Base-by-base conservation (phyloP, 23 red algal genomes). In the Gracilaria gracilis region DNA sequence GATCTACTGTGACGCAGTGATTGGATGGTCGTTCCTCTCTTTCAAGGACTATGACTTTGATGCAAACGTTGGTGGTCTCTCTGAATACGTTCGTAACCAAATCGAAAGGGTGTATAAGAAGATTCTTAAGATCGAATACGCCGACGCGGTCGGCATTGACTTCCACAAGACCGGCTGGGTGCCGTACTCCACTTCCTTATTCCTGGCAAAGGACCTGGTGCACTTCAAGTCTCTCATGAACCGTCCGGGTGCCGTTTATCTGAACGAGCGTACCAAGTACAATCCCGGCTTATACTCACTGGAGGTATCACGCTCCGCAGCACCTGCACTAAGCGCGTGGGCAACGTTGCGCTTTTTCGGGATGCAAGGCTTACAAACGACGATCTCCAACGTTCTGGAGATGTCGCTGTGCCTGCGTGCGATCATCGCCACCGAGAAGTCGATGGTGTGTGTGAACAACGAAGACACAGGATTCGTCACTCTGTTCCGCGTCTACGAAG, bases 131-230 rank as follows among this genome's bases (percentile, higher is more conserved):
- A 78, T 89, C n/a, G 34, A 89, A 33, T 79, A 77, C 35, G 85
- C 85, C 5, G 85, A 89, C 51, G 70, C 85, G 0, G 71, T 89
- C 8, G 85, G 69, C 5, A 79, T 89, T 29, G 85, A 89, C 50
- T 89, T 89, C 65, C 85, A 89, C 51, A 89, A 89, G 49, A 89
- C 85, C 13, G 85, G 85, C 3, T 89, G 71, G 71, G 85, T 54
- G 13, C 85, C 70, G 21, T 89, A 89, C 53, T 49, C 67, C 21
- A 77, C 67, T 23, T 89, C 85, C 9, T 13, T 89, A 28, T 89
- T 89, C 54, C 46, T 89, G 48, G 61, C 53, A 16, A 53, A 61
- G 21, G 69, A 89, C 24, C n/a, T 89, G 20, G 35, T 35, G 4
- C 67, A 89, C 48, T 89, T 79, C 71, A 47, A 65, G 31, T 33